Conservation (phyloP, 73 alveolate genomes). For the Symbiodinium natans region DNA sequence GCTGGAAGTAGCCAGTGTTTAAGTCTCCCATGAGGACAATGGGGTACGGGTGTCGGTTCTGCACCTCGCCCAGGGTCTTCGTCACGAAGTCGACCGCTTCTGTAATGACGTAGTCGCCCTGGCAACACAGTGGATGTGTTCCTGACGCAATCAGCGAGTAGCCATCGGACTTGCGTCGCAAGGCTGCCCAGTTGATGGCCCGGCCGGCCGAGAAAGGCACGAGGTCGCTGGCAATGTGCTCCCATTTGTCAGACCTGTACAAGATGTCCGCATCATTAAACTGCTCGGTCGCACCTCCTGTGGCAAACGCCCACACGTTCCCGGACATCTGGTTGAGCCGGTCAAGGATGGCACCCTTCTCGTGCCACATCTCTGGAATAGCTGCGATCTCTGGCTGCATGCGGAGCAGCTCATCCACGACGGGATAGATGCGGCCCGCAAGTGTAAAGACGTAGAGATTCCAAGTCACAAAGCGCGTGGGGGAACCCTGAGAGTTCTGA, state of each 20-base stretch:
- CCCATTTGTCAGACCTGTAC: conserved; percentile 80
- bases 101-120: neutral
- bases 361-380: conserved; percentile 92
- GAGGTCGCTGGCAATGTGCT: conserved; percentile 89
- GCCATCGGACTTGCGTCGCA: conserved; percentile 85
- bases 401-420: conserved; percentile 85
- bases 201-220: conserved; percentile 81
- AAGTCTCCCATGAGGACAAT: conserved; percentile 79
- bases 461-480: conserved; percentile 84
- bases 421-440: conserved; percentile 86
- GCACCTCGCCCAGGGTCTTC: conserved; percentile 5
- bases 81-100: neutral
- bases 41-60: conserved; percentile 63
- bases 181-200: conserved; percentile 81
- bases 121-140: neutral
- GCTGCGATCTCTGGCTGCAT: conserved; percentile 93
- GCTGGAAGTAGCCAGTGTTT: conserved; percentile 61
- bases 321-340: conserved; percentile 70
- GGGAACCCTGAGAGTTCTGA: conserved; percentile 13
- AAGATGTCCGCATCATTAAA: conserved; percentile 84
- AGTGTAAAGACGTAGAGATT: conserved; percentile 65
- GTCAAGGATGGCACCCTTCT: conserved; percentile 72
- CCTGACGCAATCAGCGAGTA: conserved; percentile 65
- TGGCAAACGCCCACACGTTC: conserved; percentile 52
- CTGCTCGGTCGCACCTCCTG: conserved; percentile 88